phyloP scores from a whole-genome alignment of 2,329 filamentous ascomycete genomes.

The Blumeria graminis region DNA sequence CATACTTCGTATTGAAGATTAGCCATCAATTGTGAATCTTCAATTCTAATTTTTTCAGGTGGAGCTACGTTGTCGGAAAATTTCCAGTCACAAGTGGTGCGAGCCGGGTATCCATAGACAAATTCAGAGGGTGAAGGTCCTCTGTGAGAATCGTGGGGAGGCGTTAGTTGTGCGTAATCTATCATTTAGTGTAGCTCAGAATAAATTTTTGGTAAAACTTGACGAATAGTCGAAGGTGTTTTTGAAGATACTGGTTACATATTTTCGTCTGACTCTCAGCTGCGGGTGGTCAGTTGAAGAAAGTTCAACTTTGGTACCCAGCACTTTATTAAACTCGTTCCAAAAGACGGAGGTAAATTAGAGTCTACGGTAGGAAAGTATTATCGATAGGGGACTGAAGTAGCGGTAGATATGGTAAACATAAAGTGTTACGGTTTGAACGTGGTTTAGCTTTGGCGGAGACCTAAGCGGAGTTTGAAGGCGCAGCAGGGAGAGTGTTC shows the following conservation, averaged over 20 bases:
- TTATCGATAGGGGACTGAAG: not conserved
- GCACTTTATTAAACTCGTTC: not conserved
- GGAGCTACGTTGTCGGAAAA: too few species aligned
- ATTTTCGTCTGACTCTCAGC: slow-evolving; percentile 2
- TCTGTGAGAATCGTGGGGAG: not conserved
- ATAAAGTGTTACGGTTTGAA: not conserved
- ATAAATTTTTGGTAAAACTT: slow-evolving; percentile 3
- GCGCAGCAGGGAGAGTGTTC: too few species aligned
- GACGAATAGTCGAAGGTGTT: slow-evolving; percentile 1
- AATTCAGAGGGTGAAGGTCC: not conserved
- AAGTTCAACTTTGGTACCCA: not conserved
- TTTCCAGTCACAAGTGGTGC: not conserved
- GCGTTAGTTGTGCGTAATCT: not conserved
- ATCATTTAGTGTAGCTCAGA: slow-evolving; percentile 1
- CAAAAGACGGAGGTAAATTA: slow-evolving; percentile 3
- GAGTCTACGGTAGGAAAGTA: not conserved
- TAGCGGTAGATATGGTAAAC: not conserved
- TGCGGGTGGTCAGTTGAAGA: not conserved
- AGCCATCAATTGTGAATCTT: not conserved
- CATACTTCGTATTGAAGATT: not conserved
- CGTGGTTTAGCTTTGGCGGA: too few species aligned
- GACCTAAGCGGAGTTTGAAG: too few species aligned
- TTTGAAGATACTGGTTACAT: slow-evolving; percentile 1
- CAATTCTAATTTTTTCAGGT: not conserved
- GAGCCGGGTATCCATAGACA: not conserved